A percentile compares a stretch with the other conserved stretches of the same genome.
phyloP scores from a whole-genome alignment of 768 basidiomycete genomes.

The Tremella mesenterica region DNA sequence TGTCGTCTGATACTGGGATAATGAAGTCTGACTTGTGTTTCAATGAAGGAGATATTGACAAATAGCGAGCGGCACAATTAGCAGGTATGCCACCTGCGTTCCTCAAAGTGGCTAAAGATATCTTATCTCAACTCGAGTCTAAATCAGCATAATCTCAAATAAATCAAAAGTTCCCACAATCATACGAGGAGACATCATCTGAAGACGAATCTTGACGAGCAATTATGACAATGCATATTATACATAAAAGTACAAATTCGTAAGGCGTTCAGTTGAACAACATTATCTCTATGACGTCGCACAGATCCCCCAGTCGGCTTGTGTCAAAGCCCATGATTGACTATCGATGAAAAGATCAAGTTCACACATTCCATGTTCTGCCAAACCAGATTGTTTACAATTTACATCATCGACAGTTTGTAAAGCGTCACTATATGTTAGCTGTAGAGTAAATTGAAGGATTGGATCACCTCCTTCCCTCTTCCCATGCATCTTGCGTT shows the following conservation, averaged over 20 bases:
- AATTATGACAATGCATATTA: no score
- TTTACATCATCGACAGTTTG: conserved; percentile 24
- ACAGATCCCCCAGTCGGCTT: conserved; percentile 57
- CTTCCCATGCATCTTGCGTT: no score
- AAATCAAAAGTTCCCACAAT: no score
- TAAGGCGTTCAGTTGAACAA: no score
- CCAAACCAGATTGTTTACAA: conserved; percentile 33
- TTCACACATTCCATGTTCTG: conserved; percentile 55
- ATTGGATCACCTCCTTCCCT: conserved; percentile 52
- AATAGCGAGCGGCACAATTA: conserved; percentile 71
- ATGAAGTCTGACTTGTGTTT: background rate
- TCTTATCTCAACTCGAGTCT: conserved; percentile 10
- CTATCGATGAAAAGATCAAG: conserved; percentile 61
- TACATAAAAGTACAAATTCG: no score
- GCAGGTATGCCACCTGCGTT: conserved; percentile 63
- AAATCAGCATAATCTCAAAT: background rate
- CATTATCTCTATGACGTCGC: no score
- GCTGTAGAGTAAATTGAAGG: no score
- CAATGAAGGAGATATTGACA: background rate
- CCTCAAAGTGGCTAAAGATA: conserved; percentile 21
- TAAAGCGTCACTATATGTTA: conserved; percentile 40
- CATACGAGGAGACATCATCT: no score
- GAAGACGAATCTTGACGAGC: no score
- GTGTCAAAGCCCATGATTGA: conserved; percentile 59
- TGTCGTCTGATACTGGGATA: no score